Conservation (phyloP, 2,329 filamentous ascomycete species). For the Salinomyces thailandicus region DNA sequence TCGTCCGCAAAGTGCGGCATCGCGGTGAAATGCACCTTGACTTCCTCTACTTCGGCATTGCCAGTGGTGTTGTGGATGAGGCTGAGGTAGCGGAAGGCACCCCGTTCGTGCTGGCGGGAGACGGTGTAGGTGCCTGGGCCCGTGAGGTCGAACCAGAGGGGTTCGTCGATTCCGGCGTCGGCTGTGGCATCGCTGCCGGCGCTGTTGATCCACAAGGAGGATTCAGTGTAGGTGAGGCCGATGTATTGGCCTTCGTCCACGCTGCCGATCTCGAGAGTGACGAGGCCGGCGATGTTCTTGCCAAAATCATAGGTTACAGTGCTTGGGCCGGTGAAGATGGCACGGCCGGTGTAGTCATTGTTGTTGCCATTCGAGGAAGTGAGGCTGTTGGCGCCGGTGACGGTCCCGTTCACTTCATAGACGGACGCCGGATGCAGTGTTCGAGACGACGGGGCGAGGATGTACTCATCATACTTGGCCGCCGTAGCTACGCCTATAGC, state of each 20-base stretch:
- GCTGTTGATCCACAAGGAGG: slow-evolving; percentile 40
- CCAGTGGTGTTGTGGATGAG: slow-evolving; percentile 25
- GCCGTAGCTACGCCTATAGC: not conserved
- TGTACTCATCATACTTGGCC: slow-evolving; percentile 28
- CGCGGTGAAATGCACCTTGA: slow-evolving; percentile 36
- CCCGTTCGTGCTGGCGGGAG: slow-evolving; percentile 35
- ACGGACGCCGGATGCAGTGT: slow-evolving; percentile 25
- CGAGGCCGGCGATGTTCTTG: slow-evolving; percentile 32
- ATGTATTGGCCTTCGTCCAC: slow-evolving; percentile 31
- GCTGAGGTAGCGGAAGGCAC: slow-evolving; percentile 45
- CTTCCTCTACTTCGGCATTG: slow-evolving; percentile 23
- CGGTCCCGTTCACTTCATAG: slow-evolving; percentile 29
- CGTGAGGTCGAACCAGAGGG: slow-evolving; percentile 36
- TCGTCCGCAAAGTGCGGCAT: slow-evolving; percentile 32
- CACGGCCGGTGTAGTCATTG: slow-evolving; percentile 14
- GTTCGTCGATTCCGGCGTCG: slow-evolving; percentile 32
- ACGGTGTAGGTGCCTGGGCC: slow-evolving; percentile 30
- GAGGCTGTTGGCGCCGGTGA: slow-evolving; percentile 26
- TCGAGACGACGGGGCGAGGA: slow-evolving; percentile 29
- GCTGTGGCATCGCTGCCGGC: slow-evolving; percentile 36
- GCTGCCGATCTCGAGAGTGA: slow-evolving; percentile 33
- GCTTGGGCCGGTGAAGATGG: slow-evolving; percentile 25
- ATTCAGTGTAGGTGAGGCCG: slow-evolving; percentile 33
- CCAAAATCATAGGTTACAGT: slow-evolving; percentile 31
- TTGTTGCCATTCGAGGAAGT: slow-evolving; percentile 10